Evolutionary conservation across 345 rosid species (phyloP).

Genomic region (Salix purpurea): DNA sequence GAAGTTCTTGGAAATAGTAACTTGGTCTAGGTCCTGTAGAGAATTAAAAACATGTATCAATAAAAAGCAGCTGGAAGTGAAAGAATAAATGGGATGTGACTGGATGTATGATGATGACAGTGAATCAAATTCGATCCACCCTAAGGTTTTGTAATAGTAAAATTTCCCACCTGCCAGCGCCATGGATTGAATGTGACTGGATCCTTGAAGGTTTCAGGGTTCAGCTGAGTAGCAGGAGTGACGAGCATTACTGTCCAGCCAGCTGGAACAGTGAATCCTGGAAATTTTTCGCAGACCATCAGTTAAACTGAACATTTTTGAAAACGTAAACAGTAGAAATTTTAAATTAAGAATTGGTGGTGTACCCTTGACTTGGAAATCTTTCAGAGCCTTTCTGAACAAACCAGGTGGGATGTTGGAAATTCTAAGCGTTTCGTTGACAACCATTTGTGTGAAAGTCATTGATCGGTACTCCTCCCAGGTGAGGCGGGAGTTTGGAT

Average conservation of each 20-base stretch:
- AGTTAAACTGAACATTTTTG: not conserved
- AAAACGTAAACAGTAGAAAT: not conserved
- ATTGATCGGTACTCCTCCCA: constrained; percentile 10
- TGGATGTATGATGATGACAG: not conserved
- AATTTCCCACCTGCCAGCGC: constrained; percentile 37
- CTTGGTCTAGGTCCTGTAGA: constrained; percentile 9
- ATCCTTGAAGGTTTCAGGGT: not conserved
- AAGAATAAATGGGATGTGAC: not conserved
- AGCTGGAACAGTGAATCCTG: not conserved
- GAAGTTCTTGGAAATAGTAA: constrained; percentile 28
- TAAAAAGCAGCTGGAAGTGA: not conserved
- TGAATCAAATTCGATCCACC: not conserved
- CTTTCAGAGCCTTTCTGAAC: constrained; percentile 34
- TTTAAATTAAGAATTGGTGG: not conserved
- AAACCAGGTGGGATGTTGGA: not conserved
- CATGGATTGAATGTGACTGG: constrained; percentile 4
- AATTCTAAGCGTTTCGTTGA: not conserved
- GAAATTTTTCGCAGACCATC: not conserved
- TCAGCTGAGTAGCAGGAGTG: not conserved
- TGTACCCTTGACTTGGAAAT: constrained; percentile 19
- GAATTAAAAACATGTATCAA: not conserved
- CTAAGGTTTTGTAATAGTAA: not conserved
- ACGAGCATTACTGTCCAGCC: not conserved
- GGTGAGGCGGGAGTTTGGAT: constrained; percentile 12
- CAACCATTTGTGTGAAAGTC: constrained; percentile 24